Conservation (phyloP, 345 rosid genomes). For the Gynandropsis gynandra region DNA sequence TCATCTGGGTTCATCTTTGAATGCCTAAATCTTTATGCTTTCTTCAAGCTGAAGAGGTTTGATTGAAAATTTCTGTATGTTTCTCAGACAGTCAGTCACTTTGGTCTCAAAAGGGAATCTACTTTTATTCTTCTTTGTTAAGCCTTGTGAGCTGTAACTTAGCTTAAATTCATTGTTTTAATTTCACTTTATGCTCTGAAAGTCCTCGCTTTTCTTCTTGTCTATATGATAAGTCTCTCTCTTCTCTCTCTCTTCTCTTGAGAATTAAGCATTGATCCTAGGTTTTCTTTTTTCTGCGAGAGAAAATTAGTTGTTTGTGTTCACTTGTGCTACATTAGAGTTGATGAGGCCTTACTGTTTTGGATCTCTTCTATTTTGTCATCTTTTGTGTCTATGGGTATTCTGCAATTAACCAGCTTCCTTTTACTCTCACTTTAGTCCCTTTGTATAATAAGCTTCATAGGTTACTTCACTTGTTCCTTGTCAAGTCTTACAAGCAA, state of each 20-base stretch:
- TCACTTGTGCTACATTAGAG: slow-evolving; percentile 48
- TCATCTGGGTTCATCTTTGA: slow-evolving; percentile 10
- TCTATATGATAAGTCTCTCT: slow-evolving; percentile 30
- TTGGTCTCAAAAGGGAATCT: slow-evolving; percentile 61
- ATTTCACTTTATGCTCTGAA: slow-evolving; percentile 85
- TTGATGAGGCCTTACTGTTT: slow-evolving; percentile 55
- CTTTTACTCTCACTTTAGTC: slow-evolving; percentile 33
- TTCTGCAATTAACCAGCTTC: slow-evolving; percentile 52
- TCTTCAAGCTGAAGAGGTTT: slow-evolving; percentile 28
- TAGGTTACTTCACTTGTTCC: slow-evolving; percentile 61
- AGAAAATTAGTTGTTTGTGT: slow-evolving; percentile 34
- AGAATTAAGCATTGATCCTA: slow-evolving; percentile 34
- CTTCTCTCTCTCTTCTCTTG: slow-evolving; percentile 39
- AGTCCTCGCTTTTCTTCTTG: slow-evolving; percentile 72
- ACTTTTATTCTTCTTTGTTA: slow-evolving; percentile 35
- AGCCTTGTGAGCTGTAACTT: slow-evolving; percentile 54
- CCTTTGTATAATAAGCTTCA: not conserved
- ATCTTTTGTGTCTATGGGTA: slow-evolving; percentile 39
- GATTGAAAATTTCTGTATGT: slow-evolving; percentile 24
- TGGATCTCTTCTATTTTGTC: slow-evolving; percentile 40
- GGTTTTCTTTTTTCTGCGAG: slow-evolving; percentile 32
- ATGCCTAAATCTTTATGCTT: slow-evolving; percentile 4
- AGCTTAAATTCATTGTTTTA: slow-evolving; percentile 47
- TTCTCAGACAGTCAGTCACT: slow-evolving; percentile 21
- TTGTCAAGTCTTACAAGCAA: slow-evolving; percentile 64